Conservation (phyloP, 768 basidiomycete genomes). For the Dacryopinax spathularia region DNA sequence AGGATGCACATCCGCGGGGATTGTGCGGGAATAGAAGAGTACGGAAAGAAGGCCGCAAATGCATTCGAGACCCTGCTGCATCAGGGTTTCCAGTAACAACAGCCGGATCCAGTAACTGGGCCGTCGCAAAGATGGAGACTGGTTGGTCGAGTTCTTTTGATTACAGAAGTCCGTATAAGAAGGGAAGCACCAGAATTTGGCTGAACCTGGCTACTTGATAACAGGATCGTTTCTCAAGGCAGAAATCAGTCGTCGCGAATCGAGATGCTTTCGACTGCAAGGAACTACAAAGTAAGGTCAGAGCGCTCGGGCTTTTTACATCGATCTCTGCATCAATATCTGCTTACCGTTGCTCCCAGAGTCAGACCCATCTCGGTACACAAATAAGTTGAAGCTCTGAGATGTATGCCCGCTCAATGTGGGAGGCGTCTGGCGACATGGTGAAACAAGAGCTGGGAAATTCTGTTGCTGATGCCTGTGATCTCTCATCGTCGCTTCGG, state of each 20-base stretch:
- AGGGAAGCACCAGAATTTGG: neutral
- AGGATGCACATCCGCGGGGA: neutral
- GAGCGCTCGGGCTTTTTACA: no score
- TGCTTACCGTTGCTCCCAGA: no score
- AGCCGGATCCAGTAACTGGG: neutral
- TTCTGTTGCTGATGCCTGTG: neutral
- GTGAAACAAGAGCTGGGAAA: no score
- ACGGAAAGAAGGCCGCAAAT: neutral
- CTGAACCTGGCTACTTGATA: neutral
- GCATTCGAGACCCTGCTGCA: neutral
- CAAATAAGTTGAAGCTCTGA: no score
- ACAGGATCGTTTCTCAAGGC: no score
- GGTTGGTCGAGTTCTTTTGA: neutral
- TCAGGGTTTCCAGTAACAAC: neutral
- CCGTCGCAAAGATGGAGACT: neutral
- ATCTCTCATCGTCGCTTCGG: neutral
- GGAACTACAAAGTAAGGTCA: no score
- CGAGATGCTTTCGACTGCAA: no score
- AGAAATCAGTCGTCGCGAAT: no score
- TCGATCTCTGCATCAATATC: no score
- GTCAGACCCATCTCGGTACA: no score
- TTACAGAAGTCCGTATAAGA: neutral
- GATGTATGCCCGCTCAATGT: no score
- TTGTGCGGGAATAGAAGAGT: neutral
- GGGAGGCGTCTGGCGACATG: no score